Base-by-base conservation (phyloP, 2,329 filamentous ascomycete species). In the Neocucurbitaria cava region DNA sequence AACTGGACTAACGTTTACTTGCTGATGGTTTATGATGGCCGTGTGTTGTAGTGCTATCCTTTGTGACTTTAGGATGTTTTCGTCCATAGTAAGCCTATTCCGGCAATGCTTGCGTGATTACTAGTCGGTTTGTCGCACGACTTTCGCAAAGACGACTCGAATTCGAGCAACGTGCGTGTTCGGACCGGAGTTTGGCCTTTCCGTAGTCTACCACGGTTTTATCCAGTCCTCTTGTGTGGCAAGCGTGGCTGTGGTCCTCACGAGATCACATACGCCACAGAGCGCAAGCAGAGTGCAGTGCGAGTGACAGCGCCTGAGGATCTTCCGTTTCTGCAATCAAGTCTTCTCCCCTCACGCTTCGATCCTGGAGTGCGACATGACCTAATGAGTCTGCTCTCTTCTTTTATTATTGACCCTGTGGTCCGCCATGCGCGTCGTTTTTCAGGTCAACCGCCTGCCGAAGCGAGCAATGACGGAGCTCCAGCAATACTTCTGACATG, bases 371-470 rank as follows among this genome's bases (percentile, higher is more conserved):
- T 39, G 13, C 49, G 44, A 7, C 33, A 72, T 71, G 64, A 48
- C 59, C 62, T 62, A 50, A 77, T 78, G 76, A 77, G 69, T 64
- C 59, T 77, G 50, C 68, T 78, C 38, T 73, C 73, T 43, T 76
- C 74, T 13, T 76, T 76, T 50, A 66, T 78, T 60, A 69, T 77
- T 58, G 74, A 75, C 43, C 75, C 75, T 38, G 72, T 77, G 31
- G 71, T 76, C 56, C 72, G 75, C 38, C 73, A 76, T 54, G 74
- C 72, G 17, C 72, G 75, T 26, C 70, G 75, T 30, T 72, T 78
- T 52, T 78, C 74, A 31, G 66, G 66, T 44, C 56, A 58, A 40
- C 49, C 60, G 48, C 44, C 63, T 44, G 54, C 57, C 49, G 59
- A 56, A 47, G 56, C 56, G 52, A 61, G 47, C 52, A 48, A 56